Percentiles rank a stretch among this genome's conserved stretches.
Conservation (phyloP, 371 early-diverging fungal genomes). For the Mycotypha africana region DNA sequence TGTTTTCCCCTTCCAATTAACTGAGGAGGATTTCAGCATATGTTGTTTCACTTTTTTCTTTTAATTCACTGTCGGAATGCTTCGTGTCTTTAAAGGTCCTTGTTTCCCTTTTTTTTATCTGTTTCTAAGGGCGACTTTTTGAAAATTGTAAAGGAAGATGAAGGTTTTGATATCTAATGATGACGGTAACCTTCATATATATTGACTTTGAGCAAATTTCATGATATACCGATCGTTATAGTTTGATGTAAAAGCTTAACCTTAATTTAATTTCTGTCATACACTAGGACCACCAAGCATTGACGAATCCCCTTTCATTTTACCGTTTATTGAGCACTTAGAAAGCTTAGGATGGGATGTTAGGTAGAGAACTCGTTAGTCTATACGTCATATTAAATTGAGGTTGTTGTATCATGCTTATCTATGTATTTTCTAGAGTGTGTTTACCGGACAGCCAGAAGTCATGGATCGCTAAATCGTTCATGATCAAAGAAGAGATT, state of each 20-base stretch:
- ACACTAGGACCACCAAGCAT: slow-evolving; percentile 29
- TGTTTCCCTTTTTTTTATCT: neutral
- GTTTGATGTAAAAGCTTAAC: neutral
- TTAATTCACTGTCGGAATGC: too few species aligned
- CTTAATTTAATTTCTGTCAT: neutral
- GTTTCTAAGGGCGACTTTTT: neutral
- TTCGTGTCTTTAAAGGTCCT: too few species aligned
- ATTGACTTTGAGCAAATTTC: neutral
- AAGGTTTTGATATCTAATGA: slow-evolving; percentile 33
- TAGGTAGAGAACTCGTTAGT: slow-evolving; percentile 23
- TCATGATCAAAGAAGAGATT: slow-evolving; percentile 41
- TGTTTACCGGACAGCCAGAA: slow-evolving; percentile 39
- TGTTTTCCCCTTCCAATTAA: too few species aligned
- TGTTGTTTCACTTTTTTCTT: too few species aligned
- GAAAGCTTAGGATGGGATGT: slow-evolving; percentile 37
- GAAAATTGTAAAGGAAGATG: slow-evolving; percentile 4
- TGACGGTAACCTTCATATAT: slow-evolving; percentile 17
- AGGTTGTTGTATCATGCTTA: neutral
- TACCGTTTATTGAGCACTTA: slow-evolving; percentile 34
- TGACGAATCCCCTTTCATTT: slow-evolving; percentile 38
- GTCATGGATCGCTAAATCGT: slow-evolving; percentile 45
- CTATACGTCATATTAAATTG: too few species aligned
- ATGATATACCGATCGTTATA: too few species aligned
- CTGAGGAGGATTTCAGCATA: too few species aligned
- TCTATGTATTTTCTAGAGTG: slow-evolving; percentile 16